phyloP scores from a whole-genome alignment of 192 early-diverging fungal species.

The Coemansia sp. region DNA sequence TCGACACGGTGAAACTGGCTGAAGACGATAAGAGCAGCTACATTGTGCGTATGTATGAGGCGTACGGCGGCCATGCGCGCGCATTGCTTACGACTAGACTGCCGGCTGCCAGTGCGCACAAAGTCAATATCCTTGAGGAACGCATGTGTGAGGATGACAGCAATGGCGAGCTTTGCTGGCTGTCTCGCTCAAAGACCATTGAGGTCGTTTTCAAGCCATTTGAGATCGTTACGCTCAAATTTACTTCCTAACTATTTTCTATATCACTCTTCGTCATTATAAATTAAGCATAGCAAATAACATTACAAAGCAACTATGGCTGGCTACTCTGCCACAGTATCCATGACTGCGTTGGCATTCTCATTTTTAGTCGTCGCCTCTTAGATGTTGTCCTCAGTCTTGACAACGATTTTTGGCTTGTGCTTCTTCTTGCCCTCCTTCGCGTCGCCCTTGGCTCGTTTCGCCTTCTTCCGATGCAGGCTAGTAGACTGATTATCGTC shows the following conservation, averaged over 20 bases:
- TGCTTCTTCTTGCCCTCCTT: conserved; percentile 6
- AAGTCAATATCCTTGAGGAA: conserved; percentile 85
- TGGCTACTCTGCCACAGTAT: too few species aligned
- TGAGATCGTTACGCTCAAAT: conserved; percentile 65
- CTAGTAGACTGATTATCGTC: background rate
- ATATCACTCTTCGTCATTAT: background rate
- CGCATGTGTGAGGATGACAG: conserved; percentile 38
- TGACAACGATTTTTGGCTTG: conserved; percentile 5
- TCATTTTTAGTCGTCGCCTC: too few species aligned
- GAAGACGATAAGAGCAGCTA: conserved; percentile 71
- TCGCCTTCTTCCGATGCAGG: background rate
- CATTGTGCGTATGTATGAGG: conserved; percentile 86
- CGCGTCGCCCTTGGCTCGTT: background rate
- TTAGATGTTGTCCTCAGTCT: background rate
- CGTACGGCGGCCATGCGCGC: conserved; percentile 73
- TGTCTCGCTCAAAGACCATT: conserved; percentile 34
- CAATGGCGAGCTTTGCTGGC: conserved; percentile 21
- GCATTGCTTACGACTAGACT: conserved; percentile 25
- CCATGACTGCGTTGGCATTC: too few species aligned
- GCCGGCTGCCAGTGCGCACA: conserved; percentile 33
- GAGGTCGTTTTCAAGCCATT: conserved; percentile 63
- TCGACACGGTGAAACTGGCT: conserved; percentile 89
- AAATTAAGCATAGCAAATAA: too few species aligned
- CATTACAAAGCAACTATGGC: too few species aligned
- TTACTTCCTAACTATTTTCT: conserved; percentile 18